phyloP scores from a whole-genome alignment of 768 basidiomycete genomes.

The Holtermannia corniformis region DNA sequence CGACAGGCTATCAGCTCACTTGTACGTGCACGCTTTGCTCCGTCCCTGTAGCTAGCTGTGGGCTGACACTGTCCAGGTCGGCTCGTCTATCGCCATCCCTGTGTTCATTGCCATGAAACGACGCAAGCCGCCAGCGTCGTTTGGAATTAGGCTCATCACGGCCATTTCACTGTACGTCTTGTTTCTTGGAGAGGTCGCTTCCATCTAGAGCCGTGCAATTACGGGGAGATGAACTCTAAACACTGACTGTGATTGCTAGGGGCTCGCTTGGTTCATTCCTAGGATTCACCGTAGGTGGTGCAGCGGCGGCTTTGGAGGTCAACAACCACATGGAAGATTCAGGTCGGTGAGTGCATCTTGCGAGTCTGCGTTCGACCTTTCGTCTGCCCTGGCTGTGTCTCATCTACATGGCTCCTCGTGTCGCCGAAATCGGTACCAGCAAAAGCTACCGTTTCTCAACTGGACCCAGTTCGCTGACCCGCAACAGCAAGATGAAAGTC shows the following conservation, averaged over 20 bases:
- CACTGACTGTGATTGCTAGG: constrained; percentile 4
- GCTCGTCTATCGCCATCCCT: constrained; percentile 9
- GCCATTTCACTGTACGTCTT: background rate
- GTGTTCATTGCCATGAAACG: constrained; percentile 10
- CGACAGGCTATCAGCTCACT: background rate
- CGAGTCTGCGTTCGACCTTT: too few species aligned
- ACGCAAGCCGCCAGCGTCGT: constrained; percentile 8
- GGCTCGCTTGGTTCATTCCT: constrained; percentile 19
- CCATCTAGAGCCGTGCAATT: too few species aligned
- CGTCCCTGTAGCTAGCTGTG: background rate
- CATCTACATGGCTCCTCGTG: too few species aligned
- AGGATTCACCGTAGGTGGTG: constrained; percentile 26
- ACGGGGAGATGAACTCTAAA: too few species aligned
- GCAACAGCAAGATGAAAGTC: constrained; percentile 19
- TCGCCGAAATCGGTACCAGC: too few species aligned
- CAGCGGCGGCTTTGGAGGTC: constrained; percentile 24
- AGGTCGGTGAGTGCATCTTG: constrained; percentile 12
- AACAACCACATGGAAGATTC: constrained; percentile 25
- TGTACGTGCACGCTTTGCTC: background rate
- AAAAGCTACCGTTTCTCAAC: too few species aligned
- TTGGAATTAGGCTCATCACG: constrained; percentile 5
- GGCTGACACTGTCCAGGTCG: constrained; percentile 3
- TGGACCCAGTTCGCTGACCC: too few species aligned
- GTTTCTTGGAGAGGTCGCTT: background rate
- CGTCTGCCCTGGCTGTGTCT: too few species aligned